Percentiles rank a stretch among this genome's conserved stretches.
Evolutionary conservation across 139 green algal genomes (phyloP).

Genomic region (Pleodorina starrii): DNA sequence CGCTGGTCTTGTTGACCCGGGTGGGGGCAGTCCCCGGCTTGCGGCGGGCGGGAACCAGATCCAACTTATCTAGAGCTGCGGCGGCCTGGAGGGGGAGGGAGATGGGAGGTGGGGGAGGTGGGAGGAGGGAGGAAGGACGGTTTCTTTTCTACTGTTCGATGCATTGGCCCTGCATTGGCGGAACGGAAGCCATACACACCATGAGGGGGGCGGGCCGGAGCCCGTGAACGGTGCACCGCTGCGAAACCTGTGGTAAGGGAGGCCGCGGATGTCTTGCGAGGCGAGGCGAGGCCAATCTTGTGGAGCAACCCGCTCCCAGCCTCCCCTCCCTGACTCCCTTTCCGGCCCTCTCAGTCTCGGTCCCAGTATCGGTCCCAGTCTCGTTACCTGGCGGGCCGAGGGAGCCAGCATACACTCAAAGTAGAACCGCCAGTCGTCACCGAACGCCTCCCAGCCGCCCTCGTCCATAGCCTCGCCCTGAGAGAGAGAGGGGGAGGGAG

Average conservation of each 20-base stretch:
- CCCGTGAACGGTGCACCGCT: too few species aligned
- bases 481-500: background rate
- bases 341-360: too few species aligned
- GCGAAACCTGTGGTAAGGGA: too few species aligned
- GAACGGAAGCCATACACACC: too few species aligned
- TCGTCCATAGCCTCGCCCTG: conserved; percentile 69
- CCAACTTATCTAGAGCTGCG: conserved; percentile 84
- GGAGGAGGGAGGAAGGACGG: background rate
- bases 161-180: too few species aligned
- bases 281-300: too few species aligned
- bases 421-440: conserved; percentile 91
- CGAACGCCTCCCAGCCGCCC: conserved; percentile 84
- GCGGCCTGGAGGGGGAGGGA: conserved; percentile 51
- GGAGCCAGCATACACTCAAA: conserved; percentile 97
- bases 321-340: background rate
- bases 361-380: background rate
- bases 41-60: conserved; percentile 64
- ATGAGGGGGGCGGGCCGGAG: too few species aligned
- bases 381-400: conserved; percentile 72
- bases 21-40: background rate
- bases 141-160: too few species aligned
- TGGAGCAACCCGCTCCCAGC: too few species aligned
- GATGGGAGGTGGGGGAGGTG: background rate
- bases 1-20: conserved; percentile 49
- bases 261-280: too few species aligned